Evolutionary conservation across 495 filamentous ascomycete species (phyloP).

Genomic region (Elaphomyces granulatus): DNA sequence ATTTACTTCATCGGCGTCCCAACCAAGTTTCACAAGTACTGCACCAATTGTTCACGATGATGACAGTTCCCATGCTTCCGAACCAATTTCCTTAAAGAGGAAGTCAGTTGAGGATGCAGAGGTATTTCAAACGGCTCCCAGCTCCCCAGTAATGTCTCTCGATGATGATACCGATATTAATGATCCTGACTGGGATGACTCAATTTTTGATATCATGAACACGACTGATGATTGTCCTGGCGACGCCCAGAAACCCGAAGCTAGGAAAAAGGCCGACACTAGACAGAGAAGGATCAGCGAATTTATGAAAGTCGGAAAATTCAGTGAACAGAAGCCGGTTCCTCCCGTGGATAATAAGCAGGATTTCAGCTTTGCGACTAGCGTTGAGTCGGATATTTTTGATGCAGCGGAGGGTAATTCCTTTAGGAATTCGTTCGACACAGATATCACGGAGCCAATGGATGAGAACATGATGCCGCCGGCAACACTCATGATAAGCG

Average conservation of each 20-base stretch:
- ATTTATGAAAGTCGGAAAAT: conserved; percentile 10
- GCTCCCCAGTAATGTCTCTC: conserved; percentile 18
- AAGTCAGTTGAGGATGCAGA: conserved; percentile 17
- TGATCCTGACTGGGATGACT: conserved; percentile 3
- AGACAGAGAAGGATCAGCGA: conserved; percentile 7
- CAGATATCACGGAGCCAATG: conserved; percentile 16
- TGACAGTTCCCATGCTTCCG: not conserved
- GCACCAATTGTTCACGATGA: conserved; percentile 1
- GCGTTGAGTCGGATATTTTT: conserved; percentile 9
- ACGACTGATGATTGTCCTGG: conserved; percentile 4
- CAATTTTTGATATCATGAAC: conserved; percentile 2
- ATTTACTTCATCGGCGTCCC: no score
- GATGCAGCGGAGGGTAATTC: conserved; percentile 4
- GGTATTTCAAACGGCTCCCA: conserved; percentile 29
- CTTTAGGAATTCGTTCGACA: conserved; percentile 3
- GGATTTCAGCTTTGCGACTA: conserved; percentile 17
- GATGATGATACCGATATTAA: conserved; percentile 4
- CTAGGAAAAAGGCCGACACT: conserved; percentile 5
- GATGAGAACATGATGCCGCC: conserved; percentile 7
- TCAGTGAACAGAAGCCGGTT: not conserved
- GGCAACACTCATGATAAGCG: conserved; percentile 8
- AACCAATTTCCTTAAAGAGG: conserved; percentile 4
- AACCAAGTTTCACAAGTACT: not conserved
- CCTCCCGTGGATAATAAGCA: not conserved
- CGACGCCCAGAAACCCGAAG: conserved; percentile 1